Base-by-base conservation (phyloP, 257 asterid species). In the Leptodermis oblonga region DNA sequence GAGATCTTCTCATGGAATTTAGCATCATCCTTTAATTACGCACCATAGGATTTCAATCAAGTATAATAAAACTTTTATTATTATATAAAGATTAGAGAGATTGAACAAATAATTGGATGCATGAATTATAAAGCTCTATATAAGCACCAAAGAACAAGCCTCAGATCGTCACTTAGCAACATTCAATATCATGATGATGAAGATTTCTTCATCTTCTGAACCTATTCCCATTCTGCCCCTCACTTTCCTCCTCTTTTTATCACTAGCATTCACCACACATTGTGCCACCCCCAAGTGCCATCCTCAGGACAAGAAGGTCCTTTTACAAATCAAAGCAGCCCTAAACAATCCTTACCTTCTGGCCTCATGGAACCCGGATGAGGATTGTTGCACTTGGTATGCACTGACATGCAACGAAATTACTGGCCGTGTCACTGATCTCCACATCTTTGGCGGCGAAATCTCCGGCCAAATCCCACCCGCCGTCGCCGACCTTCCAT, bases 311-410 rank as follows among this genome's bases (percentile, higher is more conserved):
- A 85, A 85, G 56, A 72, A 76, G 15, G 87, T 68, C 55, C 86
- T 89, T 20, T 69, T 85, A 11, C 52, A 79, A 49, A 82, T 89
- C 83, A 85, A 87, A 77, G 62, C 81, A 52, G 86, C 74, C 53
- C 66, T 87, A 8, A 70, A 77, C 74, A 82, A 81, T 26, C 88
- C 90, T 34, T 78, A 81, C 73, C 73, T 37, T 6, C 45, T 87
- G 25, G 77, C 82, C 77, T 76, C 96, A 0, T 89, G 92, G 90
- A 36, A 76, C 18, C 84, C 92, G 0, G 53, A 81, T 1, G 37
- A 71, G 39, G 90, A 87, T 18, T 89, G 96, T 69, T 89, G 96
- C 53, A 22, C 67, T 0, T 85, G 96, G 95, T 65, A 74, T 20
- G 62, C 20, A 0, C 70, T 84, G 15, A 7, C 67, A 2, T 87